Conservation (phyloP, 2,329 filamentous ascomycete species). For the Hawksworthiomyces lignivorus region DNA sequence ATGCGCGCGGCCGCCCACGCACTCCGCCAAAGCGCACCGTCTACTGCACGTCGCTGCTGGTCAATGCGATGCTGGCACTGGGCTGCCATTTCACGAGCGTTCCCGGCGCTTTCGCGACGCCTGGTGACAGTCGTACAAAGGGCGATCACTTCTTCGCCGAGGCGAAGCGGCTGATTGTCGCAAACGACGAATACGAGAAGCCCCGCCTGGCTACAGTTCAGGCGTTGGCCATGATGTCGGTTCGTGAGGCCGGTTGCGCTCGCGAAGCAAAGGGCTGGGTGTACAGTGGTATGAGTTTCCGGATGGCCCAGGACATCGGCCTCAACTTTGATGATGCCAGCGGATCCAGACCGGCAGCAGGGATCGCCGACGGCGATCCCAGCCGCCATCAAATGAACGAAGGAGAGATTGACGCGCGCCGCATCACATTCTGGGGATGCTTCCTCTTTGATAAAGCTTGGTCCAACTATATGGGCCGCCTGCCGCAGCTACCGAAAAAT, state of each 20-base stretch:
- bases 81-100: conserved; percentile 88
- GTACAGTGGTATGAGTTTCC: conserved; percentile 96
- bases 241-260: conserved; percentile 88
- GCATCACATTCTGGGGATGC: conserved; percentile 95
- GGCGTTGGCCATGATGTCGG: conserved; percentile 89
- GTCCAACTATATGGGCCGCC: conserved; percentile 90
- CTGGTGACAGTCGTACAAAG: conserved; percentile 73
- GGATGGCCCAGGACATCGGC: conserved; percentile 92
- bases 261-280: conserved; percentile 96
- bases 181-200: conserved; percentile 89
- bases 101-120: conserved; percentile 60
- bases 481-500: conserved; percentile 75
- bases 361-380: conserved; percentile 45
- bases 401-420: conserved; percentile 77
- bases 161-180: conserved; percentile 79
- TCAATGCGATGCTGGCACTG: conserved; percentile 88
- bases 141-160: conserved; percentile 96
- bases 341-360: conserved; percentile 31
- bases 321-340: conserved; percentile 75
- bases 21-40: conserved; percentile 46
- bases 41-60: conserved; percentile 82
- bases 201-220: conserved; percentile 85
- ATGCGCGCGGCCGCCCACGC: conserved; percentile 59
- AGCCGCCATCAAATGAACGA: conserved; percentile 50
- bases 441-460: conserved; percentile 99